These are phyloP conservation scores for Circinella umbellata DNA, from an alignment of 371 early-diverging fungal genomes.

Conservation along the genomic window DNA sequence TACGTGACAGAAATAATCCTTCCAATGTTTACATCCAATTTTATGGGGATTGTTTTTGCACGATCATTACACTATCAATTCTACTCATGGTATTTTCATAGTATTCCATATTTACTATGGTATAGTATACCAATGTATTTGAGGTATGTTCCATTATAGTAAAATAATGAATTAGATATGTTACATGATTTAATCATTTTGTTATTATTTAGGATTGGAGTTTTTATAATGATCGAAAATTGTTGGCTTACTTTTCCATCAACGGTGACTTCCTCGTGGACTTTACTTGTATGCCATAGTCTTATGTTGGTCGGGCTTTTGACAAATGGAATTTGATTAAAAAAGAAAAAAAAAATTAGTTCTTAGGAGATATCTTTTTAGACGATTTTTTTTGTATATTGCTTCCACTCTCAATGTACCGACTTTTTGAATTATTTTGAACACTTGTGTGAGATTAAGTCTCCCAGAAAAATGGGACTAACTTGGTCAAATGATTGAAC, in stretches of 20 bases:
- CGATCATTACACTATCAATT: conserved; percentile 95
- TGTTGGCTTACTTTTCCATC: conserved; percentile 59
- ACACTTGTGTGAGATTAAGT: too few species aligned
- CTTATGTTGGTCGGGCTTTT: conserved; percentile 37
- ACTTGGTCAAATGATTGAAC: too few species aligned
- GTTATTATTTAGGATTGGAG: neutral
- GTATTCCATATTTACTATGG: conserved; percentile 84
- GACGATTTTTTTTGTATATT: too few species aligned
- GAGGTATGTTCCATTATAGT: neutral
- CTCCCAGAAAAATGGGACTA: too few species aligned
- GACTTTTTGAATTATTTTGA: too few species aligned
- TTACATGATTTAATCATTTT: neutral
- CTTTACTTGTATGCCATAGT: conserved; percentile 42
- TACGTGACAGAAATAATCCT: conserved; percentile 62
- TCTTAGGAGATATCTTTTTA: neutral
- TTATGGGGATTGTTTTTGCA: conserved; percentile 88
- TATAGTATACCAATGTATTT: conserved; percentile 31
- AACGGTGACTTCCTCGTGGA: conserved; percentile 39
- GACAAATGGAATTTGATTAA: neutral
- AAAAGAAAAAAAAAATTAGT: neutral
- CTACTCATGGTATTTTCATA: conserved; percentile 92
- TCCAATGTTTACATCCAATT: conserved; percentile 80
- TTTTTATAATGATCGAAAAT: conserved; percentile 33
- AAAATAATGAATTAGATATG: too few species aligned
- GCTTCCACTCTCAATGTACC: too few species aligned